Percentiles rank a stretch among this genome's conserved stretches.
phyloP scores from a whole-genome alignment of 169 alveolate species.

The Ichthyophthirius multifiliis region DNA sequence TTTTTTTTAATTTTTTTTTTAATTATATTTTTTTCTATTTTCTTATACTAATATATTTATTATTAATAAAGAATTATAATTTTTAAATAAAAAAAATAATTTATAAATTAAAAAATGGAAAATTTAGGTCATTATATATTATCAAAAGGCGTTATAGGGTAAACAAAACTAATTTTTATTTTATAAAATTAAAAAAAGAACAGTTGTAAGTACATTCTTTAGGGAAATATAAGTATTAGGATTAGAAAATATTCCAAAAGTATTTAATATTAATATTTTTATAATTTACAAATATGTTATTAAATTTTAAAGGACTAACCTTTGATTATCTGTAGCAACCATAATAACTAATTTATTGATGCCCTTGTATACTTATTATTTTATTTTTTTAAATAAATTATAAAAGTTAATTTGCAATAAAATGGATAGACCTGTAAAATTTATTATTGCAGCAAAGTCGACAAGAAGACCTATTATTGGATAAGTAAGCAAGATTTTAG shows the following conservation, averaged over 20 bases:
- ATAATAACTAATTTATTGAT: constrained; percentile 70
- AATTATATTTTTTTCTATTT: no score
- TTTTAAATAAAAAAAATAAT: no score
- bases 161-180: background rate
- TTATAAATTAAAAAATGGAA: no score
- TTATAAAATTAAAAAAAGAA: background rate
- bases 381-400: background rate
- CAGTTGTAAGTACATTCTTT: constrained; percentile 32
- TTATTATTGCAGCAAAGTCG: constrained; percentile 62
- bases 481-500: constrained; percentile 47
- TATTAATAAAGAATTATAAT: no score
- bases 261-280: background rate
- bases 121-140: background rate
- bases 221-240: constrained; percentile 53
- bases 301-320: constrained; percentile 59
- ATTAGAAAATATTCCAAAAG: constrained; percentile 45
- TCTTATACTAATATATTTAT: no score
- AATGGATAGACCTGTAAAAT: constrained; percentile 42
- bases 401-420: background rate
- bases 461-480: constrained; percentile 60
- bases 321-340: constrained; percentile 61
- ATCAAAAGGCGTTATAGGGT: background rate
- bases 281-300: background rate
- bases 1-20: no score
- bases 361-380: constrained; percentile 34